Percentiles rank a stretch among this genome's conserved stretches.
Evolutionary conservation across 352 stramenopile species (phyloP).

Genomic region (Vaucheria bursata): DNA sequence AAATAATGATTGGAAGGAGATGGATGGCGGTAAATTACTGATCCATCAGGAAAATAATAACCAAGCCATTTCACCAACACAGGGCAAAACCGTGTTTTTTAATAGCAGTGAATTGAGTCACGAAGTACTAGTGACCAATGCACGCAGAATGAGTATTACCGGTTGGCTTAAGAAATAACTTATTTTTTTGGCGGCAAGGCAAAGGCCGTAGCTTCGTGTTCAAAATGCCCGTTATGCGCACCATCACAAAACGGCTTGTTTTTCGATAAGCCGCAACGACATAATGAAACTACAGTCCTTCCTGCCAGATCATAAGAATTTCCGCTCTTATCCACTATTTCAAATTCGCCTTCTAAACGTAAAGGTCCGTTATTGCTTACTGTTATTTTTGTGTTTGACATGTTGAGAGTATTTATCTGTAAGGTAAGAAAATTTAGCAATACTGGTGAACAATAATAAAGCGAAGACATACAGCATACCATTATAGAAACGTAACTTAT

Average conservation of each 20-base stretch:
- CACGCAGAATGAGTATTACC: background rate
- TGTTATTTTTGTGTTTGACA: constrained; percentile 3
- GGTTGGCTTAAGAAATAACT: background rate
- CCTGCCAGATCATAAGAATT: background rate
- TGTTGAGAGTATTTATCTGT: too few species aligned
- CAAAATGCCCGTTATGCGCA: background rate
- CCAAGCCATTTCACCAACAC: background rate
- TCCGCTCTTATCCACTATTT: background rate
- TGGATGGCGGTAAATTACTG: background rate
- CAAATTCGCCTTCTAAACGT: constrained; percentile 3
- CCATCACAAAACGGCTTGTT: constrained; percentile 1
- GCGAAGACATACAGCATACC: too few species aligned
- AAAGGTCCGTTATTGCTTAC: background rate
- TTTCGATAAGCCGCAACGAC: background rate
- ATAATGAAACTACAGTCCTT: background rate
- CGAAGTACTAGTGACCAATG: background rate
- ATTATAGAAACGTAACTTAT: too few species aligned
- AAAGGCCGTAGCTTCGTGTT: background rate
- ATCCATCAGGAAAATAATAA: background rate
- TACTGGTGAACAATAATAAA: too few species aligned
- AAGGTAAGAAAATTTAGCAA: too few species aligned
- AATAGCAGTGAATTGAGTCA: background rate
- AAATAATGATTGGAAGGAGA: background rate
- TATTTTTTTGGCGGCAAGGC: background rate
- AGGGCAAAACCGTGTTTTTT: constrained; percentile 4